Evolutionary conservation across 2,329 filamentous ascomycete species (phyloP).

Genomic region (Fusarium kyushuense): DNA sequence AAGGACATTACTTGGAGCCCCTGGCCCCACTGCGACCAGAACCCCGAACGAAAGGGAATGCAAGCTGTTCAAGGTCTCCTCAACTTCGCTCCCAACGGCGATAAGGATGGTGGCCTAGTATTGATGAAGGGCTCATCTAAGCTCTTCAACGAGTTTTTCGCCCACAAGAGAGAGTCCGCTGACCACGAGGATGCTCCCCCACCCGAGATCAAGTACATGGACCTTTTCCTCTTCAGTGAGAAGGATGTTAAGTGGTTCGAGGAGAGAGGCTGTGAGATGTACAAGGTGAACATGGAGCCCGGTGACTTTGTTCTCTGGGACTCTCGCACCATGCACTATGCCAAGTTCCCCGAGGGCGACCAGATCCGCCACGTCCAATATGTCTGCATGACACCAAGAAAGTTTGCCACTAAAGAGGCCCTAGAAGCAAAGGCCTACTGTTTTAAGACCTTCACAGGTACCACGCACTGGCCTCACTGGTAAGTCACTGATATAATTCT

Average conservation of each 20-base stretch:
- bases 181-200: constrained; percentile 50
- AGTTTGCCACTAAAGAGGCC: constrained; percentile 25
- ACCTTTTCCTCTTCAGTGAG: constrained; percentile 52
- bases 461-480: constrained; percentile 23
- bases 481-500: not conserved
- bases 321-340: constrained; percentile 58
- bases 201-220: constrained; percentile 50
- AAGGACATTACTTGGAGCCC: constrained; percentile 48
- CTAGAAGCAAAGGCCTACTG: constrained; percentile 1
- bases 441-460: not conserved
- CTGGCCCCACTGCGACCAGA: constrained; percentile 43
- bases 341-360: constrained; percentile 53
- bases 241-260: constrained; percentile 54
- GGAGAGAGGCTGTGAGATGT: constrained; percentile 50
- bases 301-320: constrained; percentile 59
- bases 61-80: constrained; percentile 24
- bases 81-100: constrained; percentile 50
- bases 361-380: constrained; percentile 51
- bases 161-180: constrained; percentile 50
- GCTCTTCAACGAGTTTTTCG: constrained; percentile 53
- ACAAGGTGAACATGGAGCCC: constrained; percentile 57
- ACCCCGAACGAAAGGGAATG: constrained; percentile 50
- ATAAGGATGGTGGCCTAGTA: constrained; percentile 52
- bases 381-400: constrained; percentile 21
- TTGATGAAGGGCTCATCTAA: constrained; percentile 48